Conservation (phyloP, 2,329 filamentous ascomycete genomes). For the Scedosporium boydii region DNA sequence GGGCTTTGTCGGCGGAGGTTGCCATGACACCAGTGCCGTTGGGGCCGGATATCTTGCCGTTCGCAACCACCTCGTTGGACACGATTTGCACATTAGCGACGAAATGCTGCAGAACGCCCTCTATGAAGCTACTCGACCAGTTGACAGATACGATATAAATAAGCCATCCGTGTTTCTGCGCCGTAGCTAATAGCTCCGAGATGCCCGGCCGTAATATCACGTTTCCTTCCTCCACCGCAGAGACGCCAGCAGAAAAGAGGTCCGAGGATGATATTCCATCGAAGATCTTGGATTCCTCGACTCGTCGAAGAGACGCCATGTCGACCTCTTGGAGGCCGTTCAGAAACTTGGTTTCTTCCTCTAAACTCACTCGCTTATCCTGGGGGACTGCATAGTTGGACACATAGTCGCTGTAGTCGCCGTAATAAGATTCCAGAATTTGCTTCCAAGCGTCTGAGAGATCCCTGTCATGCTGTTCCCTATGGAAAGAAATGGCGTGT, state of each 20-base stretch:
- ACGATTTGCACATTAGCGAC: slow-evolving; percentile 19
- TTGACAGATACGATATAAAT: slow-evolving; percentile 41
- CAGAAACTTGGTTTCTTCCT: slow-evolving; percentile 33
- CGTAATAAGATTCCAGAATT: slow-evolving; percentile 35
- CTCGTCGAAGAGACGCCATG: slow-evolving; percentile 31
- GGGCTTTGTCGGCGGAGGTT: slow-evolving; percentile 37
- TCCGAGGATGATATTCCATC: slow-evolving; percentile 21
- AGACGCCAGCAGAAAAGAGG: slow-evolving; percentile 27
- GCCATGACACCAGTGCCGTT: slow-evolving; percentile 16
- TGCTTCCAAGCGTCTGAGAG: slow-evolving; percentile 31
- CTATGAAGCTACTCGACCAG: slow-evolving; percentile 39
- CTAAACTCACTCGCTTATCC: slow-evolving; percentile 21
- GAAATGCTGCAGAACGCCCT: slow-evolving; percentile 27
- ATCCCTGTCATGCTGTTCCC: slow-evolving; percentile 15
- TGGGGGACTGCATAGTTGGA: slow-evolving; percentile 22
- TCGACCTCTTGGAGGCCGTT: slow-evolving; percentile 34
- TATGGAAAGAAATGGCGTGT: slow-evolving; percentile 28
- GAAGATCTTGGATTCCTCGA: slow-evolving; percentile 36
- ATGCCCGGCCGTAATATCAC: slow-evolving; percentile 32
- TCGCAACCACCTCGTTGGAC: slow-evolving; percentile 31
- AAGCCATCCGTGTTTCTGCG: slow-evolving; percentile 21
- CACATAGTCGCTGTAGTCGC: slow-evolving; percentile 29
- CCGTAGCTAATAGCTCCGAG: slow-evolving; percentile 18
- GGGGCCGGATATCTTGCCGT: slow-evolving; percentile 33
- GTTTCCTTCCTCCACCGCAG: slow-evolving; percentile 21